phyloP scores from a whole-genome alignment of 140 eudicot genomes.

The Bidens hawaiensis region DNA sequence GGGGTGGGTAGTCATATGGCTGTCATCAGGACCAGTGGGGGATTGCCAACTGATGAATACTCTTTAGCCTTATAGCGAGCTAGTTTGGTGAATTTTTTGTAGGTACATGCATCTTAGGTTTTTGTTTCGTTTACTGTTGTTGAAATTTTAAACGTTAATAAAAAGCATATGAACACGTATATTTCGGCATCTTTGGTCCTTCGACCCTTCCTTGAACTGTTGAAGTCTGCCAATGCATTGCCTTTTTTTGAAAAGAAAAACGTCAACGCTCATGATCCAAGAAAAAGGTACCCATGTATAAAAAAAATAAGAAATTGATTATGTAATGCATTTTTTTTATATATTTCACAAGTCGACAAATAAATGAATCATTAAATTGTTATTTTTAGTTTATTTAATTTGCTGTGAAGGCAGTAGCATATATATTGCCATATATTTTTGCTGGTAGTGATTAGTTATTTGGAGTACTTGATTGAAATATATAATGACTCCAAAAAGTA shows the following conservation, averaged over 20 bases:
- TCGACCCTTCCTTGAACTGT: conserved; percentile 32
- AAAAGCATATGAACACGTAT: conserved; percentile 12
- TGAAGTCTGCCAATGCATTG: conserved; percentile 20
- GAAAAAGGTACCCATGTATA: conserved; percentile 18
- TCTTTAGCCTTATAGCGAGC: too few relatives aligned
- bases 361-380: not conserved
- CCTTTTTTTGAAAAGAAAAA: not conserved
- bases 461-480: not conserved
- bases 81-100: too few relatives aligned
- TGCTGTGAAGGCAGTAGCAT: not conserved
- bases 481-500: not conserved
- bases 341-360: conserved; percentile 22
- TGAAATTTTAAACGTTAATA: not conserved
- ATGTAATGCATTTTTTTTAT: conserved; percentile 14
- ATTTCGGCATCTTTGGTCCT: conserved; percentile 21
- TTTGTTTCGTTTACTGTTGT: not conserved
- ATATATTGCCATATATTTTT: not conserved
- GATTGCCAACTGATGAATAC: too few relatives aligned
- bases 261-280: conserved; percentile 44
- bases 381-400: not conserved
- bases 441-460: too few relatives aligned
- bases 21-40: too few relatives aligned
- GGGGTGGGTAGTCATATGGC: too few relatives aligned
- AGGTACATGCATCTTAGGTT: not conserved
- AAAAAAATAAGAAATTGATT: conserved; percentile 12